A percentile compares a stretch with the other conserved stretches of the same genome.
Conservation (phyloP, 345 rosid genomes). For the Syzygium aqueum region DNA sequence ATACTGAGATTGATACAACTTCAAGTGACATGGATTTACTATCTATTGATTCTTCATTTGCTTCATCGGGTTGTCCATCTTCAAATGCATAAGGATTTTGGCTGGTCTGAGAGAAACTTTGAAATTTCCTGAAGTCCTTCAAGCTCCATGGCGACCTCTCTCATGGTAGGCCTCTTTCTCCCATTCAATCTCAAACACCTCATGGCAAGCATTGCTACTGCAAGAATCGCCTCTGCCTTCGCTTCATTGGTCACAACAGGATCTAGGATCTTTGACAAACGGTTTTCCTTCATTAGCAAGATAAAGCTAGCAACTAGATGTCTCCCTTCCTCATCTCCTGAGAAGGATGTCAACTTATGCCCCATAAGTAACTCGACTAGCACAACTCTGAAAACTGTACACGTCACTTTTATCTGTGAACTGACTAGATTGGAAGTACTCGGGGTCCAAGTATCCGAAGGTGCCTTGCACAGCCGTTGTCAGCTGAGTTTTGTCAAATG, state of each 20-base stretch:
- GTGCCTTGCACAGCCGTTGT: conserved; percentile 31
- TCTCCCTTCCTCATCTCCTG: background rate
- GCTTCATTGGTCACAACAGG: background rate
- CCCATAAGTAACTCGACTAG: background rate
- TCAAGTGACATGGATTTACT: background rate
- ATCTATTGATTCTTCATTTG: background rate
- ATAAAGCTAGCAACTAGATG: background rate
- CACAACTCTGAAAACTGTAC: conserved; percentile 31
- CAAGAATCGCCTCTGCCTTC: background rate
- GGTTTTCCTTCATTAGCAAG: background rate
- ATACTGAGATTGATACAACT: background rate
- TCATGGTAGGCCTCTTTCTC: conserved; percentile 21
- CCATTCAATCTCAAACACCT: conserved; percentile 10
- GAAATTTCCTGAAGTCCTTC: background rate
- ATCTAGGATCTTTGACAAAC: background rate
- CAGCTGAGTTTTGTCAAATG: conserved; percentile 23
- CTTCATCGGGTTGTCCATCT: background rate
- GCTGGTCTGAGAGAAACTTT: background rate
- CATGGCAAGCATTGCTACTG: background rate
- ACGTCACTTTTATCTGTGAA: conserved; percentile 31
- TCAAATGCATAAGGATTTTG: background rate
- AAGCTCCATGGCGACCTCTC: conserved; percentile 10
- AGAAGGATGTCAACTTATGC: accelerated
- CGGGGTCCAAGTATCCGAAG: conserved; percentile 35
- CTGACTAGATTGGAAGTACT: conserved; percentile 18